phyloP scores from a whole-genome alignment of 2,329 filamentous ascomycete species.

The Pseudocercospora macadamiae region DNA sequence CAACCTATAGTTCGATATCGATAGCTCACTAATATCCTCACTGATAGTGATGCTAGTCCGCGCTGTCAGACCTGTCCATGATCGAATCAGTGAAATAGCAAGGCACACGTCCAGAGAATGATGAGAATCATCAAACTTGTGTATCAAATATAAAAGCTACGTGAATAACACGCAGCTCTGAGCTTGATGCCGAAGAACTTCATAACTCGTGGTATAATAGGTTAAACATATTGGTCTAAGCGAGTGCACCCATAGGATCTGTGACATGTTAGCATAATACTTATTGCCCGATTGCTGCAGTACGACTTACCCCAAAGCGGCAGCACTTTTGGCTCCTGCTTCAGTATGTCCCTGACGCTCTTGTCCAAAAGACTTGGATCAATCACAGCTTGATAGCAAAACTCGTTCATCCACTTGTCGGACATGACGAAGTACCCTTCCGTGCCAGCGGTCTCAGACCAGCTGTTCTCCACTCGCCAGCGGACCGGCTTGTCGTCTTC shows the following conservation, averaged over 20 bases:
- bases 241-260: slow-evolving; percentile 45
- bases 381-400: slow-evolving; percentile 84
- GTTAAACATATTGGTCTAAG: slow-evolving; percentile 24
- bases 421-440: slow-evolving; percentile 91
- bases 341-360: slow-evolving; percentile 70
- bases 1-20: too few relatives aligned
- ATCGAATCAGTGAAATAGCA: too few relatives aligned
- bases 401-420: slow-evolving; percentile 67
- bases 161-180: not conserved
- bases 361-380: slow-evolving; percentile 64
- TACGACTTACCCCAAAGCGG: slow-evolving; percentile 48
- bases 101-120: too few relatives aligned
- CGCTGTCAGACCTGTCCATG: too few relatives aligned
- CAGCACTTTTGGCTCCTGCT: slow-evolving; percentile 70
- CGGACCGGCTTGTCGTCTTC: slow-evolving; percentile 66
- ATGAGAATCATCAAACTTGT: too few relatives aligned
- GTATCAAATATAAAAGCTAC: not conserved
- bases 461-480: slow-evolving; percentile 88
- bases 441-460: slow-evolving; percentile 69
- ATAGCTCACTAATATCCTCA: too few relatives aligned
- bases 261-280: not conserved
- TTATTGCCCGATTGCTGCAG: not conserved
- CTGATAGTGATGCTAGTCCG: too few relatives aligned
- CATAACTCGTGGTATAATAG: not conserved
- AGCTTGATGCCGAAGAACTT: not conserved